Base-by-base conservation (phyloP, 208 protist genomes). In the Wallacemonas sp. region DNA sequence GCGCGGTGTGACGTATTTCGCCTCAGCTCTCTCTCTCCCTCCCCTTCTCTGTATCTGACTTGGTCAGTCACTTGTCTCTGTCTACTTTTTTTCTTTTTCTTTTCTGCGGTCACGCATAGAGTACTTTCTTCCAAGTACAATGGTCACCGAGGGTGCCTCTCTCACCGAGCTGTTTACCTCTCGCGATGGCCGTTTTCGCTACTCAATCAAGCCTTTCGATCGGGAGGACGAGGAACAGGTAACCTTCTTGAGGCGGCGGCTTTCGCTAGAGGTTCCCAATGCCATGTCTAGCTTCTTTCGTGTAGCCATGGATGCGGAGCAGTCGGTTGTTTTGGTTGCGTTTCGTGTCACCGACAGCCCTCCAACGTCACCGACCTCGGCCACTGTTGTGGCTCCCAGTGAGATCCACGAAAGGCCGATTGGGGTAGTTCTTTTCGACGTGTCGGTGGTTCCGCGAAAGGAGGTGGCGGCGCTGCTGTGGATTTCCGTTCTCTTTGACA, bases 401-500 rank as follows among this genome's bases (percentile, higher is more conserved):
- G 50, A 4, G 30, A 19, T 24, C 29, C 3, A 26, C 3, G n/a
- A 6, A 19, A 57, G 38, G 29, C 50, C 50, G 50, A 57, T 57
- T 26, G 50, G 50, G 8, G 6, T 57, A 15, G 22, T 57, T n/a
- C 10, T 57, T 3, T 57, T 57, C 63, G 66, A 72, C 24, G 48
- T 33, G 22, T 39, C 24, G 8, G 54, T 55, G 22, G 12, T 78
- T 2, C 9, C 24, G 33, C 8, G 33, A 27, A n/a, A 45, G 2
- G 58, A 24, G 8, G 33, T 61, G 22, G 67, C 66, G 22, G 50
- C 30, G 6, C 37, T 73, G 32, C 32, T 54, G 10, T 78, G 66
- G 73, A 55, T 70, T 19, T 73, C 59, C 9, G 73, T 78, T 59
- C 33, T 73, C 4, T 66, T 58, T 19, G 36, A 50, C 19, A 61